phyloP scores from a whole-genome alignment of 345 rosid genomes.

The Sisymbrium altissimum region DNA sequence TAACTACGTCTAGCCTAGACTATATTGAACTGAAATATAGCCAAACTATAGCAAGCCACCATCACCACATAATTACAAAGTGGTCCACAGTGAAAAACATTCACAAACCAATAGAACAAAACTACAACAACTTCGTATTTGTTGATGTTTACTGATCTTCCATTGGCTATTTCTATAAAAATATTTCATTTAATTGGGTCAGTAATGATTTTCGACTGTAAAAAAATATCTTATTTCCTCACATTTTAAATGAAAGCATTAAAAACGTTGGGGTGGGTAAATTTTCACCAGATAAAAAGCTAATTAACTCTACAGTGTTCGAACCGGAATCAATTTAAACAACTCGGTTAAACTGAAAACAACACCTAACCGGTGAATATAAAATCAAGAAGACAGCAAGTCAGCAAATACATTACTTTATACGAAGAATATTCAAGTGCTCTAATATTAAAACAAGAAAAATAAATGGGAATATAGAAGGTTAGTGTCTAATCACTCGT shows the following conservation, averaged over 20 bases:
- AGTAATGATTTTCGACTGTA: not conserved
- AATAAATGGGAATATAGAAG: conserved; percentile 18
- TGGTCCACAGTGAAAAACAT: conserved; percentile 17
- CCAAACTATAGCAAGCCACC: not conserved
- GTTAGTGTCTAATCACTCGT: conserved; percentile 15
- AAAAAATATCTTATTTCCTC: not conserved
- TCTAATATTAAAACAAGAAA: not conserved
- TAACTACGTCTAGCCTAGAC: conserved; percentile 5
- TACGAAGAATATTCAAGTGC: conserved; percentile 14
- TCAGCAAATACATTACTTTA: not conserved
- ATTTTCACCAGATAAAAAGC: not conserved
- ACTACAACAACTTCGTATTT: not conserved
- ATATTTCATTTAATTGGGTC: not conserved
- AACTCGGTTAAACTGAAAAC: not conserved
- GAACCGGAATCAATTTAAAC: not conserved
- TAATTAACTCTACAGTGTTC: not conserved
- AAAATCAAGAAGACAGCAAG: not conserved
- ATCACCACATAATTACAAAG: conserved; percentile 1
- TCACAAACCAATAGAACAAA: conserved; percentile 7
- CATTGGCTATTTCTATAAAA: not conserved
- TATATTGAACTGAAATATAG: conserved; percentile 12
- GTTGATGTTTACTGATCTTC: not conserved
- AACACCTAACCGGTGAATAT: not conserved
- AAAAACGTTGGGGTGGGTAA: not conserved
- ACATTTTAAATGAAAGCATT: not conserved